phyloP scores from a whole-genome alignment of 2,329 filamentous ascomycete species.

The Elsinoe perseae region DNA sequence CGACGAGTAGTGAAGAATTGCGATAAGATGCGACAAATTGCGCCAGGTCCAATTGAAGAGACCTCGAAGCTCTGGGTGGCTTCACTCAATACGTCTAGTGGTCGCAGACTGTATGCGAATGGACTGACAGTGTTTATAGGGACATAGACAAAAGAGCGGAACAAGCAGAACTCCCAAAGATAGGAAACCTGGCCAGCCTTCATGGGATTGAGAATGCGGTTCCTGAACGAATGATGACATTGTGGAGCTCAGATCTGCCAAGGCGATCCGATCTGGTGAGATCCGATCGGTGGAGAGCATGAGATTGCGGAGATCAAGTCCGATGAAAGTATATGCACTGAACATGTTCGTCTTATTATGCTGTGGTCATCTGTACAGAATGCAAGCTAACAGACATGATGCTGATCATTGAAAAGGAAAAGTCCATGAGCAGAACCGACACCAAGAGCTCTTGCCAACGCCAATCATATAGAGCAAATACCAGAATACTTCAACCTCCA shows the following conservation, averaged over 20 bases:
- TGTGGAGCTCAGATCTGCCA: conserved; percentile 10
- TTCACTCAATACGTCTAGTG: not conserved
- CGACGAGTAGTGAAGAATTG: not conserved
- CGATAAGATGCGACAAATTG: not conserved
- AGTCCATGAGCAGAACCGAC: not conserved
- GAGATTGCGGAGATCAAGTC: conserved; percentile 2
- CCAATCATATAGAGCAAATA: not conserved
- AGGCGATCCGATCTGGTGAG: conserved; percentile 8
- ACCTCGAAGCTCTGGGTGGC: not conserved
- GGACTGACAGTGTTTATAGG: not conserved
- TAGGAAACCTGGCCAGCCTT: not conserved
- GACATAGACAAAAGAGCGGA: not conserved
- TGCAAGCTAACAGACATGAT: not conserved
- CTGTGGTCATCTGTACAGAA: not conserved
- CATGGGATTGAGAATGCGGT: not conserved
- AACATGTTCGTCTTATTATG: not conserved
- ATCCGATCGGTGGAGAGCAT: not conserved
- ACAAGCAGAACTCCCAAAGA: not conserved
- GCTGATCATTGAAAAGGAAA: not conserved
- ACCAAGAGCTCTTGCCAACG: not conserved
- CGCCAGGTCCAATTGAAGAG: not conserved
- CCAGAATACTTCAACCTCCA: not conserved
- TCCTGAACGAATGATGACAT: conserved; percentile 8
- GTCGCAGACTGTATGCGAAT: not conserved
- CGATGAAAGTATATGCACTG: no score